Conservation (phyloP, 495 filamentous ascomycete species). For the Xylaria acuta region DNA sequence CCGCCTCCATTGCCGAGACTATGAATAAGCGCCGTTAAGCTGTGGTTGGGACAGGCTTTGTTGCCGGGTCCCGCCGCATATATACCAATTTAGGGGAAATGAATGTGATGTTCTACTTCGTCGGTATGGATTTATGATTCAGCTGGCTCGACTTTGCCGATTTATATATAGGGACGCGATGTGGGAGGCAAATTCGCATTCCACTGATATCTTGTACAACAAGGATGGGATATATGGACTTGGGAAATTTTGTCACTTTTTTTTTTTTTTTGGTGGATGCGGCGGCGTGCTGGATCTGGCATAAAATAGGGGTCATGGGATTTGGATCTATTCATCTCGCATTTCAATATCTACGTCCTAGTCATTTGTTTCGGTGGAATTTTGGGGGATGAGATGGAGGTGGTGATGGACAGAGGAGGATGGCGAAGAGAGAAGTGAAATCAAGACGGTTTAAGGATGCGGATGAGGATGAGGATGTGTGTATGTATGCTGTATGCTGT, state of each 20-base stretch:
- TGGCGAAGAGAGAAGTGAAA: no score
- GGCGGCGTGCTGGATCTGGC: conserved; percentile 8
- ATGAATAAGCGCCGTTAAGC: conserved; percentile 38
- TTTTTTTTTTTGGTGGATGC: neutral
- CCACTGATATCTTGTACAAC: neutral
- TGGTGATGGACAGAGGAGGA: neutral
- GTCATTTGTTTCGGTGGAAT: neutral
- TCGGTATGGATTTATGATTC: neutral
- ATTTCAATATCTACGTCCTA: neutral
- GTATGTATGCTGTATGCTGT: no score
- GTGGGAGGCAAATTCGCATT: neutral
- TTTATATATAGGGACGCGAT: neutral
- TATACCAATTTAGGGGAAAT: neutral
- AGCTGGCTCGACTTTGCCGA: neutral
- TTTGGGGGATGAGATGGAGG: neutral
- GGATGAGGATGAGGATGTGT: neutral
- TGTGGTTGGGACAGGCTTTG: neutral
- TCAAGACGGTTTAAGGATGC: no score
- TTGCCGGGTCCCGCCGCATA: neutral
- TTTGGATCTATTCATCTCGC: neutral
- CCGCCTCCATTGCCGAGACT: conserved; percentile 33
- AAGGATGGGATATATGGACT: neutral
- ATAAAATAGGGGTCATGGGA: neutral
- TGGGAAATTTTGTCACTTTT: neutral
- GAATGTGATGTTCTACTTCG: neutral